These are phyloP conservation scores for Entomortierella lignicola DNA, from an alignment of 192 early-diverging fungal species.

Conservation along the genomic window DNA sequence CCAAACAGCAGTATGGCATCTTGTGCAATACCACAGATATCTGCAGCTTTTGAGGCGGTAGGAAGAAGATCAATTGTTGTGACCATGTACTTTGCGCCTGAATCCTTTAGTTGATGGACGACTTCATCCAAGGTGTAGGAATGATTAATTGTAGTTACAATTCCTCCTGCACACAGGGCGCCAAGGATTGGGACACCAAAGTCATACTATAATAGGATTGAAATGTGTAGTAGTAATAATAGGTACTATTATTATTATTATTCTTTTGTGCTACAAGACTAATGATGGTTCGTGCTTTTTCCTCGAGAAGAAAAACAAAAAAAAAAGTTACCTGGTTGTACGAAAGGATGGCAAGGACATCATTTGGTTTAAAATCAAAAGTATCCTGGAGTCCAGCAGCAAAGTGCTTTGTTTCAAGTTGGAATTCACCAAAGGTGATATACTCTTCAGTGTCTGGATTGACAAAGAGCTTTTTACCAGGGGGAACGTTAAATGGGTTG, in stretches of 20 bases:
- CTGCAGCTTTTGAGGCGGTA: slow-evolving; percentile 51
- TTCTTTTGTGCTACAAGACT: slow-evolving; percentile 6
- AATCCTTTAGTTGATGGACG: slow-evolving; percentile 79
- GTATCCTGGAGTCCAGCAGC: slow-evolving; percentile 62
- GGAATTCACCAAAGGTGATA: slow-evolving; percentile 61
- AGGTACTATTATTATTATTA: too few species aligned
- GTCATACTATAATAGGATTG: slow-evolving; percentile 51
- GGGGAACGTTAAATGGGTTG: slow-evolving; percentile 35
- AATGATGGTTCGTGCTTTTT: background rate
- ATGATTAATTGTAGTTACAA: slow-evolving; percentile 84
- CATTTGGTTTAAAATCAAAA: slow-evolving; percentile 65
- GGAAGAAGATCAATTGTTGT: slow-evolving; percentile 56
- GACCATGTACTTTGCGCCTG: slow-evolving; percentile 73
- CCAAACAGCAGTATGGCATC: slow-evolving; percentile 59
- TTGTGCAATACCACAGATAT: slow-evolving; percentile 38
- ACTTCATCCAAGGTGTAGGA: slow-evolving; percentile 83
- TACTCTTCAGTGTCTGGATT: slow-evolving; percentile 59
- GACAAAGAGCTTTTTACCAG: slow-evolving; percentile 59
- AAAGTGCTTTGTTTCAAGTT: slow-evolving; percentile 56
- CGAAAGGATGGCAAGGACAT: slow-evolving; percentile 74
- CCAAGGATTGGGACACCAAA: slow-evolving; percentile 73
- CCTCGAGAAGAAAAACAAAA: background rate
- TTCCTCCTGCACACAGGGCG: slow-evolving; percentile 72
- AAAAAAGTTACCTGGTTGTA: slow-evolving; percentile 69
- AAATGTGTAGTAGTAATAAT: background rate